phyloP scores from a whole-genome alignment of 352 stramenopile species.

The Pythium aphanidermatum region DNA sequence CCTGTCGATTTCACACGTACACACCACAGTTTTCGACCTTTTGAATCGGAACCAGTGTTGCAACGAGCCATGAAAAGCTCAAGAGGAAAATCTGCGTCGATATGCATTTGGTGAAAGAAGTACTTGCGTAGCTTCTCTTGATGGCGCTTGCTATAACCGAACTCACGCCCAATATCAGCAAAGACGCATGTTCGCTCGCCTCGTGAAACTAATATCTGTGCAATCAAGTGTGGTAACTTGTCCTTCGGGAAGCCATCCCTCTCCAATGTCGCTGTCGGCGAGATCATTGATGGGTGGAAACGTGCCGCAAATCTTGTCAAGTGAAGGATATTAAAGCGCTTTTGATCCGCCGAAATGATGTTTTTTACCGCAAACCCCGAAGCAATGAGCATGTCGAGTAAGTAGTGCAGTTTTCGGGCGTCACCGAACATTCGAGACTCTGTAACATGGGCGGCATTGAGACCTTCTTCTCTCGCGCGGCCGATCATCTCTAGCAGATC shows the following conservation, averaged over 20 bases:
- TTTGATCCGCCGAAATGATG: conserved; percentile 59
- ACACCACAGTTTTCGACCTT: conserved; percentile 77
- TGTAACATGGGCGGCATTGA: conserved; percentile 54
- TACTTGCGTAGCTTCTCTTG: conserved; percentile 81
- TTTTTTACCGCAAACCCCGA: conserved; percentile 64
- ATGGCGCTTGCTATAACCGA: conserved; percentile 68
- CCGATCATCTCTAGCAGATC: conserved; percentile 78
- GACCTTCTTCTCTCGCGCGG: conserved; percentile 40
- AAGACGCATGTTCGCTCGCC: conserved; percentile 72
- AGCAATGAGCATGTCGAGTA: conserved; percentile 72
- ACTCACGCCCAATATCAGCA: conserved; percentile 77
- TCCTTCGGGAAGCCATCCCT: conserved; percentile 58
- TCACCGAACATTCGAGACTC: conserved; percentile 59
- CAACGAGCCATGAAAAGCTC: conserved; percentile 80
- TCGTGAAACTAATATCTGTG: conserved; percentile 52
- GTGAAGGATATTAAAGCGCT: conserved; percentile 80
- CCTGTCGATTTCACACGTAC: conserved; percentile 36
- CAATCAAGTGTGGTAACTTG: conserved; percentile 49
- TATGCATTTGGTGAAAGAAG: conserved; percentile 70
- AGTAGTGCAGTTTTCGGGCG: conserved; percentile 70
- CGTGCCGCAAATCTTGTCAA: conserved; percentile 50
- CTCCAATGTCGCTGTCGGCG: conserved; percentile 39
- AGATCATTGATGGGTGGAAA: conserved; percentile 72
- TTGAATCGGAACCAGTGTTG: conserved; percentile 49
- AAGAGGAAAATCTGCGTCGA: conserved; percentile 49